These are phyloP conservation scores for Phialophora verrucosa DNA, from an alignment of 2,329 filamentous ascomycete species.

Conservation along the genomic window DNA sequence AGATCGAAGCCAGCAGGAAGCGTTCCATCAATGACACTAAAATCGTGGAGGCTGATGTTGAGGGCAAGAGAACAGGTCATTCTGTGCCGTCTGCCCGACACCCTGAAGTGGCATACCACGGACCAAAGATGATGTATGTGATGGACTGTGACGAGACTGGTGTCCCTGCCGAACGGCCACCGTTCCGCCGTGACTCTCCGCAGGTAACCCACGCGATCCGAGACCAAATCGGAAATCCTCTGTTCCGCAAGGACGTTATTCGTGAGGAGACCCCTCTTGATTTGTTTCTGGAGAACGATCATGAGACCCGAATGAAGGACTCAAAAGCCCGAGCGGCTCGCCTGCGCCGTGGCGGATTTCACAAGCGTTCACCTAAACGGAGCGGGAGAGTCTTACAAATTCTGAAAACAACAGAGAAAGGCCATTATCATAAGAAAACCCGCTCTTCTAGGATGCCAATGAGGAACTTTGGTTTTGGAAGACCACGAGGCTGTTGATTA, in stretches of 20 bases:
- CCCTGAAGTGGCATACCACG: not conserved
- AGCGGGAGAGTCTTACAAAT: not conserved
- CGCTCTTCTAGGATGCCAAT: conserved; percentile 3
- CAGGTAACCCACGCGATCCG: not conserved
- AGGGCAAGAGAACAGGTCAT: not conserved
- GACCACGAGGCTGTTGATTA: not conserved
- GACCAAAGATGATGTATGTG: conserved; percentile 6
- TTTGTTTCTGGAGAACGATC: not conserved
- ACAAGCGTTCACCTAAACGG: conserved; percentile 5
- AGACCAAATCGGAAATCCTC: conserved; percentile 4
- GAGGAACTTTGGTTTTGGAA: not conserved
- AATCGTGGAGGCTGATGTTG: not conserved
- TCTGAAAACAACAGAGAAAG: not conserved
- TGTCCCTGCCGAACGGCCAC: conserved; percentile 2
- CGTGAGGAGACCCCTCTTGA: not conserved
- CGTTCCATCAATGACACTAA: not conserved
- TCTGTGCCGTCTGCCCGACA: not conserved
- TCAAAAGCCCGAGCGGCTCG: not conserved
- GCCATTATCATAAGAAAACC: not conserved
- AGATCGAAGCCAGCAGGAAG: not conserved
- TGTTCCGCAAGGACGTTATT: not conserved
- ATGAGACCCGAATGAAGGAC: not conserved
- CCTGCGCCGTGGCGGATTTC: not conserved
- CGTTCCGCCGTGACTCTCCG: conserved; percentile 6
- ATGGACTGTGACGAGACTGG: conserved; percentile 6